Evolutionary conservation across 2,329 filamentous ascomycete species (phyloP), one percentile per base, ranked within the genome.

Genomic region (Magnaporthiopsis rhizophila): DNA sequence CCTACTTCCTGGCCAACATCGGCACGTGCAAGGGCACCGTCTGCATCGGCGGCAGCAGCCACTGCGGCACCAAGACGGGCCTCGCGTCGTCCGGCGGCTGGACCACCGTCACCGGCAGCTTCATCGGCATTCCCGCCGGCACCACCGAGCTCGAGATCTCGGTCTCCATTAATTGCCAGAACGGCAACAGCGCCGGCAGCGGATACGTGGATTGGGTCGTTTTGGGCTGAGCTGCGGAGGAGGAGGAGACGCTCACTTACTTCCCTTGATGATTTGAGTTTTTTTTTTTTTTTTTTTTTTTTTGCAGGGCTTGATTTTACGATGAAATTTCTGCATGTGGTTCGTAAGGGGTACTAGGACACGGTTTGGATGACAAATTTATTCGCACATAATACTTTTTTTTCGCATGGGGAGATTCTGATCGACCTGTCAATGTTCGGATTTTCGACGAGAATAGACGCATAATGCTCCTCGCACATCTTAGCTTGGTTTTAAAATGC

Each of bases 21-120:
- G 82, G 88, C 56, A 30, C 18, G 5, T 74, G 83, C 65, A 86
- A 86, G 21, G 76, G 84, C 58, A 78, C 87, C 76, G 81, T 89
- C 64, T 82, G 79, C 72, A 72, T 69, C 62, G 85, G 88, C 72
- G 81, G 84, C 64, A 38, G 12, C 36, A 38, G 5, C 36, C 76
- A 74, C n/a, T 28, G 30, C 26, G 12, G 5, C 9, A 1, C 9
- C 24, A 13, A 30, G 18, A 28, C 21, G 9, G 30, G 30, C 57
- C 26, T 32, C n/a, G 6, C 21, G 4, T 11, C 34, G 8, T 24
- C 21, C 30, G n/a, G 8, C 6, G 45, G 45, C 45, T 53, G 45
- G 45, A 53, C 45, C 0, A 5, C 21, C 45, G 7, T 53, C 45
- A n/a, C 45, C 1, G 45, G 6, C 3, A 21, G 45, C 36, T 38